A percentile compares a stretch with the other conserved stretches of the same genome.
Evolutionary conservation across 805 yeast genomes (phyloP).

Genomic region (Saccharomycopsis sp.): DNA sequence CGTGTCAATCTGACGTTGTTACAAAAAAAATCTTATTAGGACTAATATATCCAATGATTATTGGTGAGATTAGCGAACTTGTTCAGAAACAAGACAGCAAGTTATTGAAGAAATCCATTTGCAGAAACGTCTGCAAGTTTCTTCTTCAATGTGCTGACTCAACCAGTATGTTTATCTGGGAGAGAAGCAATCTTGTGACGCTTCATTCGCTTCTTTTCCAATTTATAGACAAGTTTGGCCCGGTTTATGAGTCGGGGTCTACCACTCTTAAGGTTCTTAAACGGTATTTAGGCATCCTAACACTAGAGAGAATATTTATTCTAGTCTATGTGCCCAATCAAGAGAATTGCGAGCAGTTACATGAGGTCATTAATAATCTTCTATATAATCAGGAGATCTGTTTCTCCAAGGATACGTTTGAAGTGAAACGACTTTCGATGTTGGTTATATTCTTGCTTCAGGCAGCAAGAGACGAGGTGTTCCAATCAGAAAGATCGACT

Average conservation of each 20-base stretch:
- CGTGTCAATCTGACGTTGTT: conserved; percentile 10
- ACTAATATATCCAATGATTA: conserved; percentile 15
- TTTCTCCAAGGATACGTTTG: conserved; percentile 29
- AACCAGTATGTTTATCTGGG: conserved; percentile 16
- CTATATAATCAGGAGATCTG: conserved; percentile 30
- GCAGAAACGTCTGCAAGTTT: conserved; percentile 24
- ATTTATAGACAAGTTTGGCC: conserved; percentile 29
- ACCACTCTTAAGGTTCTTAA: conserved; percentile 23
- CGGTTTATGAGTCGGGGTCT: conserved; percentile 8
- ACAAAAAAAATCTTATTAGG: conserved; percentile 15
- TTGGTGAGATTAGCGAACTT: conserved; percentile 5
- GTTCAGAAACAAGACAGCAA: conserved; percentile 28
- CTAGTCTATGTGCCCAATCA: conserved; percentile 23
- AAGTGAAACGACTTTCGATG: conserved; percentile 30
- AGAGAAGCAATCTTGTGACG: conserved; percentile 9
- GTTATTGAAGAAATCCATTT: conserved; percentile 22
- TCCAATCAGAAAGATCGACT: conserved; percentile 18
- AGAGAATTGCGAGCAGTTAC: conserved; percentile 24
- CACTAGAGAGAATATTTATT: conserved; percentile 28
- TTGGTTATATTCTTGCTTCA: conserved; percentile 28
- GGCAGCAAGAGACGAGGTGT: conserved; percentile 14
- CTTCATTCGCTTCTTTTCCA: conserved; percentile 29
- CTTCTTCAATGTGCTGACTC: conserved; percentile 19
- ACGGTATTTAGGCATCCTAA: conserved; percentile 28
- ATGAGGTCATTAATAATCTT: conserved; percentile 28